Conservation (phyloP, 106 monocot species). For the Posidonia australis region DNA sequence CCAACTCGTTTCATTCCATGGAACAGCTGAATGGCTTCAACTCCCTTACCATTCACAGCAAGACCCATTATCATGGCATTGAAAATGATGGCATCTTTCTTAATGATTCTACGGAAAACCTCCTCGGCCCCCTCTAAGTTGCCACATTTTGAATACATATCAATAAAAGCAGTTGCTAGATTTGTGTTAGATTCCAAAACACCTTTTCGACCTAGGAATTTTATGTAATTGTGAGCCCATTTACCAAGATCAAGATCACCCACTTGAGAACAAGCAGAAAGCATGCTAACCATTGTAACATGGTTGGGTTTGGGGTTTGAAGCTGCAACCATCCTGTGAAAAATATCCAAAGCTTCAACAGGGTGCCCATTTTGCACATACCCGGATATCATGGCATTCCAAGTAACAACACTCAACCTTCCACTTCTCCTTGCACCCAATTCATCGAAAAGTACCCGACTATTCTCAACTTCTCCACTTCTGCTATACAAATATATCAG, state of each 20-base stretch:
- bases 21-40: slow-evolving; percentile 18
- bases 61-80: slow-evolving; percentile 39
- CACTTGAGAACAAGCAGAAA: slow-evolving; percentile 27
- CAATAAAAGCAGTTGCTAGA: slow-evolving; percentile 31
- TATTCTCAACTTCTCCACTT: slow-evolving; percentile 12
- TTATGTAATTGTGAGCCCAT: slow-evolving; percentile 20
- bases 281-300: slow-evolving; percentile 23
- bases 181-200: slow-evolving; percentile 14
- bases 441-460: slow-evolving; percentile 12
- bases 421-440: slow-evolving; percentile 5
- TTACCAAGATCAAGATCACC: slow-evolving; percentile 28
- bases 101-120: slow-evolving; percentile 8
- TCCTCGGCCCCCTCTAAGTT: slow-evolving; percentile 11
- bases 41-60: slow-evolving; percentile 21
- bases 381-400: slow-evolving; percentile 24
- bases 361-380: slow-evolving; percentile 14
- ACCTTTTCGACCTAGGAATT: background rate
- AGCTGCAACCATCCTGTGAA: slow-evolving; percentile 9
- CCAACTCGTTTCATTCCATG: slow-evolving; percentile 10
- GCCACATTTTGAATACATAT: slow-evolving; percentile 39
- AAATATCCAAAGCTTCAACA: slow-evolving; percentile 17
- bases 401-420: slow-evolving; percentile 12
- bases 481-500: slow-evolving; percentile 25
- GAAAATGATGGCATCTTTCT: slow-evolving; percentile 18
- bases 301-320: slow-evolving; percentile 17